Percentiles rank a stretch among this genome's conserved stretches.
Evolutionary conservation across 2,329 filamentous ascomycete genomes (phyloP).

Genomic region (Sporothrix brasiliensis): DNA sequence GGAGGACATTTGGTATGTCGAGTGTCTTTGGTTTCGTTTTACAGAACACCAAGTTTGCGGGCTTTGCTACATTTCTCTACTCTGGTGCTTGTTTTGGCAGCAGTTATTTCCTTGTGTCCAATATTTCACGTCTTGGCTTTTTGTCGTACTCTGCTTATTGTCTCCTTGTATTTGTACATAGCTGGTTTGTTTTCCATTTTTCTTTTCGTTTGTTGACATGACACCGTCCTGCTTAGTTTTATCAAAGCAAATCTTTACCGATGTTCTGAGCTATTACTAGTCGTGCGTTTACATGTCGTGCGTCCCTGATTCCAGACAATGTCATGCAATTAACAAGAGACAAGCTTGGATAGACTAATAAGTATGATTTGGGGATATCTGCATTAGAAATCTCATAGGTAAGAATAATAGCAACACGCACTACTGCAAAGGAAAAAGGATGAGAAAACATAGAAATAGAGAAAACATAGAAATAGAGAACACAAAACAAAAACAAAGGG

Average conservation of each 20-base stretch:
- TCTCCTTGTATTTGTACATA: background rate
- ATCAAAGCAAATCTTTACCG: too few relatives aligned
- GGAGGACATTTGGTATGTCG: background rate
- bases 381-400: constrained; percentile 66
- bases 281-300: background rate
- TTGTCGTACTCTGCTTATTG: background rate
- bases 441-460: constrained; percentile 31
- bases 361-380: constrained; percentile 52
- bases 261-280: too few relatives aligned
- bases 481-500: constrained; percentile 15
- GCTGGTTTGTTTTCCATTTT: background rate
- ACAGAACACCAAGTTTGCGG: background rate
- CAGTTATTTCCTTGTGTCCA: background rate
- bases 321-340: background rate
- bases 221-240: background rate
- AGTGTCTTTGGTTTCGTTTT: background rate
- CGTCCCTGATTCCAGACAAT: background rate
- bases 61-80: background rate
- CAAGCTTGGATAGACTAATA: constrained; percentile 20
- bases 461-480: constrained; percentile 30
- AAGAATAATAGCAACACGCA: constrained; percentile 35
- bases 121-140: background rate
- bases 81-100: background rate
- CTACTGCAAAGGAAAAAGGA: constrained; percentile 22
- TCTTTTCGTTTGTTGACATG: background rate